Evolutionary conservation across 257 asterid genomes (phyloP).

Genomic region (Jasminum sambac): DNA sequence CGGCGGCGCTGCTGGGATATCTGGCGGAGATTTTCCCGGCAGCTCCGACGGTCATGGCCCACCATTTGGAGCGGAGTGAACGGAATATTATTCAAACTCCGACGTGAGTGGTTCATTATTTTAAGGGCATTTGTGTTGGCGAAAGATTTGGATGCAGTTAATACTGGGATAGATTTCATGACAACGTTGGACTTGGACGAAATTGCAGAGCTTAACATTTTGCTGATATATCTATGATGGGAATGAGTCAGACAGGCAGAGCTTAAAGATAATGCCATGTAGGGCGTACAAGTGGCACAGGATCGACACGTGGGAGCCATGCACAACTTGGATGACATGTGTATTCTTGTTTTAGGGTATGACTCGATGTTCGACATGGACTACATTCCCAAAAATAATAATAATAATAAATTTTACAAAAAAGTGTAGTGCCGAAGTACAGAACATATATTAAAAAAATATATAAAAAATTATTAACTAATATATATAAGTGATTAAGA

Average conservation of each 20-base stretch:
- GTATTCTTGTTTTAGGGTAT: too few species aligned
- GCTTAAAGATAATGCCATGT: neutral
- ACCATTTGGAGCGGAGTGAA: constrained; percentile 19
- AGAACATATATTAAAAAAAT: too few species aligned
- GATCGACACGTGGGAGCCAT: constrained; percentile 27
- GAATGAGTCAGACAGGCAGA: neutral
- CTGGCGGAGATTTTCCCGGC: constrained; percentile 49
- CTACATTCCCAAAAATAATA: too few species aligned
- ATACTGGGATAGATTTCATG: constrained; percentile 30
- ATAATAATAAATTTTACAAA: too few species aligned
- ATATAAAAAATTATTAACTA: too few species aligned
- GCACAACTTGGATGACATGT: neutral
- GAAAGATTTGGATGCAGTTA: constrained; percentile 12
- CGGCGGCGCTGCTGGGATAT: constrained; percentile 45
- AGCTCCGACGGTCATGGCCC: constrained; percentile 30
- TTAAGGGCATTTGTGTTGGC: constrained; percentile 2
- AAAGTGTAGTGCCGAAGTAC: too few species aligned
- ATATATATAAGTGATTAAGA: too few species aligned
- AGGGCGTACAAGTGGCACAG: constrained; percentile 14
- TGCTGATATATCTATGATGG: constrained; percentile 1
- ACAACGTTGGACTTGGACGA: constrained; percentile 33
- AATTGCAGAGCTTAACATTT: constrained; percentile 34
- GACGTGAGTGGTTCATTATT: neutral
- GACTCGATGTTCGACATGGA: too few species aligned
- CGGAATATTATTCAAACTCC: neutral